Percentiles rank a stretch among this genome's conserved stretches.
Conservation (phyloP, 2,329 filamentous ascomycete genomes). For the Aspergillus brasiliensis region DNA sequence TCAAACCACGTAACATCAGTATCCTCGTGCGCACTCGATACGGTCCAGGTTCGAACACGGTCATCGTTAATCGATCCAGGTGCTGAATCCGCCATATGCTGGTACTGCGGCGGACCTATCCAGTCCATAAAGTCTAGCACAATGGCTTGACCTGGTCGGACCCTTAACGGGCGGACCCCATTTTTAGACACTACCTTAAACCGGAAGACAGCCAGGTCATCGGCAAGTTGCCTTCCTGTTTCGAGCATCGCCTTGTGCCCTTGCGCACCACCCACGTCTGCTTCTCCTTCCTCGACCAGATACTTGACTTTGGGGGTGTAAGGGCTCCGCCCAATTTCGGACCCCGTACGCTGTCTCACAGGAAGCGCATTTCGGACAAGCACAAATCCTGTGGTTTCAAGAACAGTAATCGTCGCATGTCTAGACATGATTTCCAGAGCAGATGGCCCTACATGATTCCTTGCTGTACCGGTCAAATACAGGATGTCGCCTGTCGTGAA, state of each 20-base stretch:
- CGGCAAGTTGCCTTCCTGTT: not conserved
- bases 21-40: slow-evolving; percentile 5
- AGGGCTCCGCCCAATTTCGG: not conserved
- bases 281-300: not conserved
- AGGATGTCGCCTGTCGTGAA: slow-evolving; percentile 27
- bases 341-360: not conserved
- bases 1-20: not conserved
- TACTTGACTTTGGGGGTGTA: slow-evolving; percentile 1
- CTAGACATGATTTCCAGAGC: not conserved
- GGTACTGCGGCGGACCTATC: slow-evolving; percentile 3
- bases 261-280: not conserved
- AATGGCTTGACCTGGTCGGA: not conserved
- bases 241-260: not conserved
- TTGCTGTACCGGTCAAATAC: slow-evolving; percentile 25
- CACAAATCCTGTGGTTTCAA: not conserved
- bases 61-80: slow-evolving; percentile 8
- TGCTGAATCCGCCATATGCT: slow-evolving; percentile 4
- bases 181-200: not conserved
- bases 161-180: too few relatives aligned
- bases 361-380: not conserved
- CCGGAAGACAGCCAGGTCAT: not conserved
- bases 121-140: slow-evolving; percentile 10
- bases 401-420: not conserved
- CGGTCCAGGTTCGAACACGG: slow-evolving; percentile 4
- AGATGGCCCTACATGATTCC: slow-evolving; percentile 8